Conservation (phyloP, 306 rosid species). For the Astragalus membranaceus region DNA sequence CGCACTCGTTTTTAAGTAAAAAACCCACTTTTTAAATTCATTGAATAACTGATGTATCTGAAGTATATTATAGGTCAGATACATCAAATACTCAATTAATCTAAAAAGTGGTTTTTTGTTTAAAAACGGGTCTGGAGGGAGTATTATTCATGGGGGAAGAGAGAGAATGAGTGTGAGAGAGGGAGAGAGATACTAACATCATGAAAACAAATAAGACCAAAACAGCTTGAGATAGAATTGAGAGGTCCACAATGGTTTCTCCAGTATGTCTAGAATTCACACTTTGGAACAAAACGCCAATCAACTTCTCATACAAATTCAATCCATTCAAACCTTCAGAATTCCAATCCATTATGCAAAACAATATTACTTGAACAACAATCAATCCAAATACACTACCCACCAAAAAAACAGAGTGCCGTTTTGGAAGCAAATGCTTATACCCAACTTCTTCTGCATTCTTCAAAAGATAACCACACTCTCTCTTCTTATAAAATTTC, state of each 20-base stretch:
- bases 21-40: too few relatives aligned
- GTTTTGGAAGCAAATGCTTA: conserved; percentile 34
- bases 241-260: conserved; percentile 43
- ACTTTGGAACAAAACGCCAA: conserved; percentile 38
- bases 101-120: too few relatives aligned
- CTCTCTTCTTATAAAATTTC: conserved; percentile 27
- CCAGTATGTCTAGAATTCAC: conserved; percentile 60
- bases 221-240: conserved; percentile 36
- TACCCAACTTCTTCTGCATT: conserved; percentile 29
- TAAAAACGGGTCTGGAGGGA: too few relatives aligned
- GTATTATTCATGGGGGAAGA: background rate
- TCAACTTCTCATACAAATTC: conserved; percentile 31
- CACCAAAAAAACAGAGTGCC: conserved; percentile 27
- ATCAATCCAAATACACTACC: conserved; percentile 42
- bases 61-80: too few relatives aligned
- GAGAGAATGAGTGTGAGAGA: background rate
- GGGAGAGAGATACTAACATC: conserved; percentile 47
- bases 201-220: conserved; percentile 49
- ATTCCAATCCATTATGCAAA: conserved; percentile 46
- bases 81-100: too few relatives aligned
- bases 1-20: too few relatives aligned
- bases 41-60: too few relatives aligned
- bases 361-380: conserved; percentile 21
- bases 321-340: conserved; percentile 32
- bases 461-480: conserved; percentile 26